A percentile compares a stretch with the other conserved stretches of the same genome.
Evolutionary conservation across 371 early-diverging fungal genomes (phyloP).

Genomic region (Apophysomyces sp.): DNA sequence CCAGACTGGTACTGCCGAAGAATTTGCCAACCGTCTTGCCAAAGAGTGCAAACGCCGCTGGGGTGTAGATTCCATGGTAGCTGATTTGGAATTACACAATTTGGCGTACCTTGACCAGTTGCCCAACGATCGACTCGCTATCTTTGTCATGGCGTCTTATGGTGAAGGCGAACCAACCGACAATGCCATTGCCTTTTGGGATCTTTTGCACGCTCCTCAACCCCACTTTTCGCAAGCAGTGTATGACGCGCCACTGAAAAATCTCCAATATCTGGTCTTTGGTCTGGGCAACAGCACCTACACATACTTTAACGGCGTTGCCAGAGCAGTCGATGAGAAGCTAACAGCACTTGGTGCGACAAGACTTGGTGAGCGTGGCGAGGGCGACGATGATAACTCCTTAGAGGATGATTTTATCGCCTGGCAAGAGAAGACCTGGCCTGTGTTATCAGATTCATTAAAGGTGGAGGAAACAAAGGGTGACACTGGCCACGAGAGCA

Average conservation of each 20-base stretch:
- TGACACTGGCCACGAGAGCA: background rate
- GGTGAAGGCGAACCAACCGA: slow-evolving; percentile 90
- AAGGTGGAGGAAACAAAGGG: background rate
- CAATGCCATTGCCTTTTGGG: slow-evolving; percentile 79
- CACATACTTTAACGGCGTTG: slow-evolving; percentile 85
- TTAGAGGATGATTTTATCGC: slow-evolving; percentile 90
- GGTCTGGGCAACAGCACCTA: slow-evolving; percentile 95
- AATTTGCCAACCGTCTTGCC: slow-evolving; percentile 80
- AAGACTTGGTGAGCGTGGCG: slow-evolving; percentile 76
- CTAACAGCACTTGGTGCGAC: slow-evolving; percentile 70
- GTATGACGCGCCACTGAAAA: slow-evolving; percentile 54
- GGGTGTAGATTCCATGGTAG: slow-evolving; percentile 65
- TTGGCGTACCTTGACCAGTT: slow-evolving; percentile 66
- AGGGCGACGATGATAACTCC: slow-evolving; percentile 92
- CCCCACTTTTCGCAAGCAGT: slow-evolving; percentile 63
- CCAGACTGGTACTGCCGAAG: slow-evolving; percentile 95
- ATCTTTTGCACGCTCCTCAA: slow-evolving; percentile 55
- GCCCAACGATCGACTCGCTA: slow-evolving; percentile 56
- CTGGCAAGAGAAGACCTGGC: slow-evolving; percentile 85
- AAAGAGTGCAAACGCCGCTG: slow-evolving; percentile 74
- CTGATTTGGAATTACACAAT: slow-evolving; percentile 84
- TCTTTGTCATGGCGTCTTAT: slow-evolving; percentile 86
- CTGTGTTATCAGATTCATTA: slow-evolving; percentile 38
- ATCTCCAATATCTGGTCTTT: slow-evolving; percentile 78
- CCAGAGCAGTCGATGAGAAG: slow-evolving; percentile 61